Evolutionary conservation across 129 eudicot species (phyloP).

Genomic region (Arctium lappa): DNA sequence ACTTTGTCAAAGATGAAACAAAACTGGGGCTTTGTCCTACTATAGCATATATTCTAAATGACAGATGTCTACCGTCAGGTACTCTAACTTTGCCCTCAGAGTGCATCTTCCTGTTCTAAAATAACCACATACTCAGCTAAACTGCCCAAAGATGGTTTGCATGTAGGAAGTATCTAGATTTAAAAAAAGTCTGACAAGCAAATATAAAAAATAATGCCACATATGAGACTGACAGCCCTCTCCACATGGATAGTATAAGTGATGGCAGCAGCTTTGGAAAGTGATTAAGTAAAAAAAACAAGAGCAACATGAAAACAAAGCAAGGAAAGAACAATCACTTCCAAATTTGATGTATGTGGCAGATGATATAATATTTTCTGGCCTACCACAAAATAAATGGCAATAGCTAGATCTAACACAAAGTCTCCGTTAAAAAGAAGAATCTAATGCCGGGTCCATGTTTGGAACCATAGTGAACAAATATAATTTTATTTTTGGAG

Average conservation of each 20-base stretch:
- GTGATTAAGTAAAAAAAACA: not conserved
- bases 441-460: not conserved
- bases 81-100: not conserved
- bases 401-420: not conserved
- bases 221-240: not conserved
- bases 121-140: not conserved
- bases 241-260: not conserved
- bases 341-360: not conserved
- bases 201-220: not conserved
- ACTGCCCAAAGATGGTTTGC: not conserved
- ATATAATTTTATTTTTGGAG: not conserved
- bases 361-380: not conserved
- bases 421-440: not conserved
- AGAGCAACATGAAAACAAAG: not conserved
- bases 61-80: not conserved
- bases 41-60: not conserved
- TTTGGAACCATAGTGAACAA: not conserved
- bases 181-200: not conserved
- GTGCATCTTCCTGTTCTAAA: not conserved
- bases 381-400: not conserved
- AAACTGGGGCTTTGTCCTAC: not conserved
- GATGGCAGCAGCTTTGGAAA: not conserved
- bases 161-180: not conserved
- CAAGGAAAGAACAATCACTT: not conserved
- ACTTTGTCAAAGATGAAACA: not conserved